phyloP scores from a whole-genome alignment of 1,284 basidiomycete genomes.

The Ustilago crameri region DNA sequence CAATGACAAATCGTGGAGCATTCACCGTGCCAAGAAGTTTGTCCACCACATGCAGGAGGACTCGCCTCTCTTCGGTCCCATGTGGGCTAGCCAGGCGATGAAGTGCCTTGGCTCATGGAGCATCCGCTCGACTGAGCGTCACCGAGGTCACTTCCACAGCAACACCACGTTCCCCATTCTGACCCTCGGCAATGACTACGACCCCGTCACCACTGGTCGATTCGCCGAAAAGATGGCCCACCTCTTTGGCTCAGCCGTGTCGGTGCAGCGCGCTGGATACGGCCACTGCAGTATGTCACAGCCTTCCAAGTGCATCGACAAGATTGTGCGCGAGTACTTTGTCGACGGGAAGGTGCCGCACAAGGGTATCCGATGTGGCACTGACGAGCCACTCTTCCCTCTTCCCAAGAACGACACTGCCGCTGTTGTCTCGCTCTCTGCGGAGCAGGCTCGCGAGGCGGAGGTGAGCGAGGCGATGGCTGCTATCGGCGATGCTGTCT shows the following conservation, averaged over 20 bases:
- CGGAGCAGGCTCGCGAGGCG: slow-evolving; percentile 15
- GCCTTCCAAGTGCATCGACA: slow-evolving; percentile 48
- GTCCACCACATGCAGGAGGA: slow-evolving; percentile 31
- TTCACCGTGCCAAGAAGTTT: slow-evolving; percentile 29
- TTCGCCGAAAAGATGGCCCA: slow-evolving; percentile 48
- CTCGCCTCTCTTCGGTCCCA: slow-evolving; percentile 43
- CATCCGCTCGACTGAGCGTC: slow-evolving; percentile 45
- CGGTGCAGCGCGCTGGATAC: slow-evolving; percentile 42
- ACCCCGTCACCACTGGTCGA: slow-evolving; percentile 52
- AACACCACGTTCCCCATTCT: slow-evolving; percentile 50
- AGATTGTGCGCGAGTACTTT: slow-evolving; percentile 51
- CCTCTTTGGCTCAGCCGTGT: slow-evolving; percentile 37
- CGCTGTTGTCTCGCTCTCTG: slow-evolving; percentile 10
- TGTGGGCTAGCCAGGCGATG: slow-evolving; percentile 33
- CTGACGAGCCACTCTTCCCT: slow-evolving; percentile 36
- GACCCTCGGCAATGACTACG: slow-evolving; percentile 51
- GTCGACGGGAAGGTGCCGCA: slow-evolving; percentile 47
- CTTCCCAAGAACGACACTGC: slow-evolving; percentile 25
- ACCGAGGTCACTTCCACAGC: slow-evolving; percentile 44
- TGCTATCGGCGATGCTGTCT: slow-evolving; percentile 26
- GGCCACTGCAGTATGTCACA: slow-evolving; percentile 52
- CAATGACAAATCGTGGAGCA: slow-evolving; percentile 22
- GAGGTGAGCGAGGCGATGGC: slow-evolving; percentile 33
- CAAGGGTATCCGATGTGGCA: slow-evolving; percentile 41
- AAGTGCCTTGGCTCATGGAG: slow-evolving; percentile 41